phyloP scores from a whole-genome alignment of 495 filamentous ascomycete species.

The Xylaria flabelliformis region DNA sequence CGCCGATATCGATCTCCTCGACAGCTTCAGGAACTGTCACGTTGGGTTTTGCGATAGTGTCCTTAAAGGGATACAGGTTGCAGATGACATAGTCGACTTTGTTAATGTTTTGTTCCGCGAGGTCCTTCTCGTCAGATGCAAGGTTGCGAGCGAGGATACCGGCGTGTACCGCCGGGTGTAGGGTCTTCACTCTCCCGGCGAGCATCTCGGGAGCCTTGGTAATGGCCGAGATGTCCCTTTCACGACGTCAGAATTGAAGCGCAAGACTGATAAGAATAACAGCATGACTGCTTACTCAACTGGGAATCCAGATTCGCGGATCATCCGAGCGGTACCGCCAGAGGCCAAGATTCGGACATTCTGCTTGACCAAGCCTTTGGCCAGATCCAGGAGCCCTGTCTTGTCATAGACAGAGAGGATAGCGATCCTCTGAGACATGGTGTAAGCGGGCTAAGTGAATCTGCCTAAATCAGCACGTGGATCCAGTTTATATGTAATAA shows the following conservation, averaged over 20 bases:
- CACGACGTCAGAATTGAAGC: constrained; percentile 28
- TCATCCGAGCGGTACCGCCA: constrained; percentile 92
- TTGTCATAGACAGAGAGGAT: constrained; percentile 99
- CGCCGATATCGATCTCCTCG: constrained; percentile 98
- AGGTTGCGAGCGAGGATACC: constrained; percentile 92
- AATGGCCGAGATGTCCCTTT: constrained; percentile 92
- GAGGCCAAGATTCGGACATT: constrained; percentile 93
- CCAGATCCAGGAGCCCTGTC: constrained; percentile 93
- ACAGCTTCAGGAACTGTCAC: constrained; percentile 96
- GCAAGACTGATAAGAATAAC: constrained; percentile 17
- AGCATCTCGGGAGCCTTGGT: constrained; percentile 99
- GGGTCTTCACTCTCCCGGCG: constrained; percentile 92
- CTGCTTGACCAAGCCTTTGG: constrained; percentile 89
- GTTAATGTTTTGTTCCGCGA: constrained; percentile 93
- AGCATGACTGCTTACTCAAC: constrained; percentile 72
- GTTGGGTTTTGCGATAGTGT: constrained; percentile 94
- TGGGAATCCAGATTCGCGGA: constrained; percentile 90
- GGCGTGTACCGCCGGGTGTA: constrained; percentile 93
- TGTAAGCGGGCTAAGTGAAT: constrained; percentile 20
- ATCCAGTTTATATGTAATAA: neutral
- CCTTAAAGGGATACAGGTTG: constrained; percentile 99
- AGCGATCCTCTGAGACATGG: constrained; percentile 64
- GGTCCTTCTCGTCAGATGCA: constrained; percentile 92
- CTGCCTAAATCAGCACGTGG: neutral
- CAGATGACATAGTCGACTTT: constrained; percentile 99